These are phyloP conservation scores for Colletotrichum scovillei DNA, from an alignment of 2,329 filamentous ascomycete genomes.

Conservation along the genomic window DNA sequence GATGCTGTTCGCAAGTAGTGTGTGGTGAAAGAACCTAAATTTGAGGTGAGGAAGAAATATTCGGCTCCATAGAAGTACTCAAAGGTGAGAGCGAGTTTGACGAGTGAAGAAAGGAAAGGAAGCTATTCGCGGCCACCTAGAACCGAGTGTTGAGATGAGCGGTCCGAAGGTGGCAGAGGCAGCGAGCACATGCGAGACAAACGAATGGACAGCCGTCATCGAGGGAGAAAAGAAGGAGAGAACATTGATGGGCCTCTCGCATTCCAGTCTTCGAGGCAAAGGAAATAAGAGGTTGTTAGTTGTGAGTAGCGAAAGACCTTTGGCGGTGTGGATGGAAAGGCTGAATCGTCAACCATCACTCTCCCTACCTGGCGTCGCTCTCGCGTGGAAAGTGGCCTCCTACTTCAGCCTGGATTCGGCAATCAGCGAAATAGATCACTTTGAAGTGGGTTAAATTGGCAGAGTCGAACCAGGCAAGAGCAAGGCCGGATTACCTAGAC, in stretches of 20 bases:
- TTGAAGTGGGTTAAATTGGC: not conserved
- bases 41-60: not conserved
- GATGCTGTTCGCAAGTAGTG: not conserved
- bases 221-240: not conserved
- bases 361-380: no score
- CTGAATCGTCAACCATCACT: not conserved
- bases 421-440: not conserved
- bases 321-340: not conserved
- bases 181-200: not conserved
- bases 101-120: not conserved
- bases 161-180: not conserved
- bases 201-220: not conserved
- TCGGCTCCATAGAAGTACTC: not conserved
- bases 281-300: not conserved
- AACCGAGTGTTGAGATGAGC: not conserved
- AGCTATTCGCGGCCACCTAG: not conserved
- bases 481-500: not conserved
- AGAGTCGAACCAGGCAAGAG: not conserved
- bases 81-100: not conserved
- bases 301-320: not conserved
- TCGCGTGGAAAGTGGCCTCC: not conserved
- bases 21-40: not conserved
- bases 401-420: not conserved
- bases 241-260: no score
- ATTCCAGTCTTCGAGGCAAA: not conserved